phyloP scores from a whole-genome alignment of 192 early-diverging fungal species.

The Backusella psychrophila region DNA sequence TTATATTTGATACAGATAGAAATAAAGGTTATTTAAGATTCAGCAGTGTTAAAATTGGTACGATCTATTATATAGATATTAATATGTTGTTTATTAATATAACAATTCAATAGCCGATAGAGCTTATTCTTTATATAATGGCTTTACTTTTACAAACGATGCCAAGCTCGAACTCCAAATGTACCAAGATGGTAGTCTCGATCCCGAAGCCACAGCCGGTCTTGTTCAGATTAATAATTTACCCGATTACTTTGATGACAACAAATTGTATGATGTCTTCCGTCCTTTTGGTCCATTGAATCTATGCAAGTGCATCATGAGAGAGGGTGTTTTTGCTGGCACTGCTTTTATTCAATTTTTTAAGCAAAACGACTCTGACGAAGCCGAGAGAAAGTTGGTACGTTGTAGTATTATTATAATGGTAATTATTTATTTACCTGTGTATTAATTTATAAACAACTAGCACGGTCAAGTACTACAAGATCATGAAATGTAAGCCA shows the following conservation, averaged over 20 bases:
- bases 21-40: constrained; percentile 21
- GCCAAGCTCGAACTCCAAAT: constrained; percentile 24
- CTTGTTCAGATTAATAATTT: constrained; percentile 35
- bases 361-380: constrained; percentile 27
- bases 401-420: not conserved
- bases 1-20: constrained; percentile 8
- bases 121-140: constrained; percentile 42
- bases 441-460: not conserved
- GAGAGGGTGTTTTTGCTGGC: constrained; percentile 24
- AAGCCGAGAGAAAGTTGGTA: constrained; percentile 34
- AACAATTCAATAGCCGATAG: constrained; percentile 23
- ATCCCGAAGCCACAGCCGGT: constrained; percentile 19
- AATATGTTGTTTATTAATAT: not conserved
- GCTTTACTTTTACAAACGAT: constrained; percentile 21
- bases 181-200: constrained; percentile 16
- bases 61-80: not conserved
- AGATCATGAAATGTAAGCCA: constrained; percentile 13
- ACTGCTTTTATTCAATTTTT: constrained; percentile 41
- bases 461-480: constrained; percentile 11
- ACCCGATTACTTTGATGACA: constrained; percentile 26
- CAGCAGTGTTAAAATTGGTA: constrained; percentile 15
- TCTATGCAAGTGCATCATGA: constrained; percentile 27
- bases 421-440: not conserved
- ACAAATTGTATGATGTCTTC: constrained; percentile 33
- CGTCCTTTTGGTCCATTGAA: constrained; percentile 42